Conservation (phyloP, 176 grass and related monocot species). For the Dactylis glomerata region DNA sequence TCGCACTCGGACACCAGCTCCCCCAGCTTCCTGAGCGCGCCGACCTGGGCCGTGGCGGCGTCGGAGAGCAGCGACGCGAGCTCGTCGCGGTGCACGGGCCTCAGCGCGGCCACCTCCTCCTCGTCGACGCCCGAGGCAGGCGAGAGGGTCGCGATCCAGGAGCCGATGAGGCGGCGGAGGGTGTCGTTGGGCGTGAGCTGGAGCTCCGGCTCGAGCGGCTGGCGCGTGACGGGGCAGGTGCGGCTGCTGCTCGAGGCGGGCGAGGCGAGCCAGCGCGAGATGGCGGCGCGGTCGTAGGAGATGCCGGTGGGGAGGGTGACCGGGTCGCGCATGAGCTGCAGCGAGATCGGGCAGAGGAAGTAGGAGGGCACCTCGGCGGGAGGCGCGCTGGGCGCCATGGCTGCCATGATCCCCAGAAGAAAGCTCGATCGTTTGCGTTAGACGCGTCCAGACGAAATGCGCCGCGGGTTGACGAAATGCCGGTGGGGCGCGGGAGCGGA, state of each 20-base stretch:
- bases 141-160: slow-evolving; percentile 59
- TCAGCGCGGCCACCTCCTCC: slow-evolving; percentile 25
- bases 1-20: slow-evolving; percentile 43
- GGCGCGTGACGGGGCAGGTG: slow-evolving; percentile 74
- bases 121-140: slow-evolving; percentile 27
- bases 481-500: neutral
- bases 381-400: slow-evolving; percentile 21
- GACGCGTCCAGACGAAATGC: slow-evolving; percentile 16
- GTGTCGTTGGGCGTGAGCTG: slow-evolving; percentile 94
- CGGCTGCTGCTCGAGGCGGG: neutral
- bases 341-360: slow-evolving; percentile 94
- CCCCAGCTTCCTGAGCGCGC: slow-evolving; percentile 41
- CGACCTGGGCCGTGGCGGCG: slow-evolving; percentile 33
- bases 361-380: slow-evolving; percentile 65
- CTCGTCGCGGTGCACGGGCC: slow-evolving; percentile 13
- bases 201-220: slow-evolving; percentile 35
- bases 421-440: neutral
- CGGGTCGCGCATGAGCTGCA: slow-evolving; percentile 89
- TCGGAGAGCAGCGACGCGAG: slow-evolving; percentile 35
- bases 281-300: slow-evolving; percentile 74
- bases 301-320: slow-evolving; percentile 85
- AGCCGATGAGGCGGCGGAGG: slow-evolving; percentile 83
- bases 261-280: slow-evolving; percentile 67
- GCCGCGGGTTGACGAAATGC: slow-evolving; percentile 14
- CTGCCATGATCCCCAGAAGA: neutral